phyloP scores from a whole-genome alignment of 1,284 basidiomycete genomes.

The Fistulinella cinereoalba region DNA sequence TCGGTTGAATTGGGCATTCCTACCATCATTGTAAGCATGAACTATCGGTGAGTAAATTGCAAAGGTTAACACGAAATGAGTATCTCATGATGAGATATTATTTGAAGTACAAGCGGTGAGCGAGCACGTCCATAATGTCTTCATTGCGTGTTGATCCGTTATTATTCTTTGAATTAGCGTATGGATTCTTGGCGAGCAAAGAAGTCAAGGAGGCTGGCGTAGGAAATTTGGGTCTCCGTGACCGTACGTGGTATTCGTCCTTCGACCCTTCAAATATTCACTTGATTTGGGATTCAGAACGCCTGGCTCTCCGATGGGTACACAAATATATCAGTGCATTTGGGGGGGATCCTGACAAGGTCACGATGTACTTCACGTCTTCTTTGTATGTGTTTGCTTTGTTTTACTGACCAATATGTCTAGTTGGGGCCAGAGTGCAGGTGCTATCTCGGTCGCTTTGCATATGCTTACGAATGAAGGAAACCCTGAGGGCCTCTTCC shows the following conservation, averaged over 20 bases:
- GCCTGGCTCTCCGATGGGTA: slow-evolving; percentile 47
- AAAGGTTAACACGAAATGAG: too few species aligned
- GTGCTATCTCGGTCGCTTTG: slow-evolving; percentile 31
- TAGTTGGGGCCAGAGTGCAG: slow-evolving; percentile 35
- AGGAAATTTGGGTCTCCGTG: slow-evolving; percentile 53
- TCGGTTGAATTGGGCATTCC: slow-evolving; percentile 28
- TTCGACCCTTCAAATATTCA: neutral
- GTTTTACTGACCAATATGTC: neutral
- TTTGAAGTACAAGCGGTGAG: slow-evolving; percentile 25
- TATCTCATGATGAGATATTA: too few species aligned
- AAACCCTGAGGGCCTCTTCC: slow-evolving; percentile 30
- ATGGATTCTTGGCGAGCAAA: slow-evolving; percentile 50
- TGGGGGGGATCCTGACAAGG: slow-evolving; percentile 45
- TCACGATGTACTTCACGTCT: slow-evolving; percentile 33
- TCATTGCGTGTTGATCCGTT: slow-evolving; percentile 14
- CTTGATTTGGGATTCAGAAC: slow-evolving; percentile 25
- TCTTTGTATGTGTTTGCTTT: neutral
- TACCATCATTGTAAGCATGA: slow-evolving; percentile 36
- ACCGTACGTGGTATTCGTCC: slow-evolving; percentile 40
- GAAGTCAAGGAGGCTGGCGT: slow-evolving; percentile 50
- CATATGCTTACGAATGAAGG: slow-evolving; percentile 30
- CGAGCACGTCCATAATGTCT: slow-evolving; percentile 28
- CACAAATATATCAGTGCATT: slow-evolving; percentile 47
- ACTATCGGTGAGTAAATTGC: slow-evolving; percentile 31
- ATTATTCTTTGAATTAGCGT: slow-evolving; percentile 26